These are phyloP conservation scores for Zelopaecilomyces penicillatus DNA, from an alignment of 2,329 filamentous ascomycete genomes.

Conservation along the genomic window DNA sequence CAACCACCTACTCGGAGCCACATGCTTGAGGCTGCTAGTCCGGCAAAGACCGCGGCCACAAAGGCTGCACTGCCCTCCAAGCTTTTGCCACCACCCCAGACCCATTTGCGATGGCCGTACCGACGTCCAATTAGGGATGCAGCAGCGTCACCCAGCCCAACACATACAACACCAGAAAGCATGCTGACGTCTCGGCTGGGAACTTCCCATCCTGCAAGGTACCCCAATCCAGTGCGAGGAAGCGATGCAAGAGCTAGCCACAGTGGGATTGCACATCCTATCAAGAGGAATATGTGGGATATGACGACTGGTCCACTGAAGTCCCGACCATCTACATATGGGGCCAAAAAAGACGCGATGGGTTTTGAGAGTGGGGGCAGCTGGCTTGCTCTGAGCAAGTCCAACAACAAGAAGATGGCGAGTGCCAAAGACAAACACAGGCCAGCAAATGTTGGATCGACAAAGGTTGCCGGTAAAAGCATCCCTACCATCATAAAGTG, in stretches of 20 bases:
- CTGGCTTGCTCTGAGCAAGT: conserved; percentile 83
- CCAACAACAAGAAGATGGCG: conserved; percentile 77
- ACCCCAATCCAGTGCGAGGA: conserved; percentile 44
- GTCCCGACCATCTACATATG: conserved; percentile 91
- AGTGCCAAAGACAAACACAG: conserved; percentile 74
- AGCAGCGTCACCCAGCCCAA: conserved; percentile 90
- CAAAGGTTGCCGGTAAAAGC: conserved; percentile 77
- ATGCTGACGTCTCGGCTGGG: conserved; percentile 71
- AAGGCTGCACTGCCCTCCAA: conserved; percentile 84
- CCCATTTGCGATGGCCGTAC: conserved; percentile 83
- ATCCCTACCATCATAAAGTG: conserved; percentile 98
- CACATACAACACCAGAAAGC: conserved; percentile 86
- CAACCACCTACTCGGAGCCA: conserved; percentile 77
- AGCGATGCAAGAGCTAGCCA: conserved; percentile 78
- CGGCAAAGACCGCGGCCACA: conserved; percentile 65
- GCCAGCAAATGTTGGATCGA: conserved; percentile 78
- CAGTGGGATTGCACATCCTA: conserved; percentile 88
- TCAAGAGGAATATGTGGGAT: conserved; percentile 89
- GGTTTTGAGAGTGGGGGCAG: conserved; percentile 82
- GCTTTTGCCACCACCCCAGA: conserved; percentile 94
- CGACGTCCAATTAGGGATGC: conserved; percentile 83
- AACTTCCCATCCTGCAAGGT: conserved; percentile 68
- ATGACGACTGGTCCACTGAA: conserved; percentile 90
- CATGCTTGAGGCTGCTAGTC: conserved; percentile 58
- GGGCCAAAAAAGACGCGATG: conserved; percentile 77